Percentiles rank a stretch among this genome's conserved stretches.
Conservation (phyloP, 2,329 filamentous ascomycete species). For the Lasiodiplodia sp. region DNA sequence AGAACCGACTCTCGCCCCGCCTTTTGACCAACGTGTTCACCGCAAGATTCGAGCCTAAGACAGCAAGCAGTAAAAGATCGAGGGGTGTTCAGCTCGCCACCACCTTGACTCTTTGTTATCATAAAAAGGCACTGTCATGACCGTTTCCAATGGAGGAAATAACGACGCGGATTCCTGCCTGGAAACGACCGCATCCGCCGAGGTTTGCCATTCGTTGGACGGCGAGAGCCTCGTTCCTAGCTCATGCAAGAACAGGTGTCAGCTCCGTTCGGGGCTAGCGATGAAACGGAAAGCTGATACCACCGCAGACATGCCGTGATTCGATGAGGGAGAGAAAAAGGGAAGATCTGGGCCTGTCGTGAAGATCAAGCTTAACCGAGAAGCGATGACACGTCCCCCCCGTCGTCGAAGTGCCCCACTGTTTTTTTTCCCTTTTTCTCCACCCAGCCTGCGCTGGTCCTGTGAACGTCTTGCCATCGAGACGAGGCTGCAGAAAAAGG, state of each 20-base stretch:
- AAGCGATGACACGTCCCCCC: not conserved
- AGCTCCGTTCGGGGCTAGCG: not conserved
- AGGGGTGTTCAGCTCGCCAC: not conserved
- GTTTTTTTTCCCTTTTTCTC: not conserved
- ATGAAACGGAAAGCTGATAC: not conserved
- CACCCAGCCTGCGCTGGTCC: not conserved
- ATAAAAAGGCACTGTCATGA: not conserved
- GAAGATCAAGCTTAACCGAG: not conserved
- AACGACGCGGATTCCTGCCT: not conserved
- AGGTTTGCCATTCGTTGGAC: not conserved
- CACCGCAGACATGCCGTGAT: not conserved
- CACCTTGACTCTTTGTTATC: not conserved
- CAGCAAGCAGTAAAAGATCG: not conserved
- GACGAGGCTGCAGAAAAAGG: not conserved
- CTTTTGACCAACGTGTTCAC: not conserved
- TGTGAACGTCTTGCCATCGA: too few relatives aligned
- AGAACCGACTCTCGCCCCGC: not conserved
- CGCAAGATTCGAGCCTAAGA: not conserved
- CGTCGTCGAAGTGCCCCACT: too few relatives aligned
- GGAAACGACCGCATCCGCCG: not conserved
- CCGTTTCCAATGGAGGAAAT: not conserved
- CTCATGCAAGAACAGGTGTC: not conserved
- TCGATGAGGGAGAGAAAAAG: not conserved
- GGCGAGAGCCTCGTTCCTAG: not conserved
- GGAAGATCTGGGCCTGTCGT: not conserved